These are phyloP conservation scores for Microdochium bolleyi DNA, from an alignment of 2,329 filamentous ascomycete species.

Conservation along the genomic window DNA sequence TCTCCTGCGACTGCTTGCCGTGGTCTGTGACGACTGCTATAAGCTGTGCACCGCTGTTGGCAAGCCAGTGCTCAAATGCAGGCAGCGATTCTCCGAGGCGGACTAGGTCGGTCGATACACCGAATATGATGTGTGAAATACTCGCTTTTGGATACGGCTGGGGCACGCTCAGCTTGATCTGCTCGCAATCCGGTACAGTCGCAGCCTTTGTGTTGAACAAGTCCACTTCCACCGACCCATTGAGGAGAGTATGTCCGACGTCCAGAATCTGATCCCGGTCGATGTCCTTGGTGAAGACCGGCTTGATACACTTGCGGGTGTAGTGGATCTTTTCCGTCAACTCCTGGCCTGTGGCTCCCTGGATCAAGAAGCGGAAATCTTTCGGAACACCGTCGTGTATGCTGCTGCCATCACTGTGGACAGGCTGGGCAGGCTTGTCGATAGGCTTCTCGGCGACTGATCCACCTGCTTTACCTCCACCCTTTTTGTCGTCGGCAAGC, in stretches of 20 bases:
- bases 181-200: slow-evolving; percentile 15
- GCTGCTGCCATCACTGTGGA: neutral
- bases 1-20: slow-evolving; percentile 15
- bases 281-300: slow-evolving; percentile 15
- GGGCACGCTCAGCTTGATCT: slow-evolving; percentile 37
- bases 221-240: neutral
- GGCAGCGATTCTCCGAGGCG: slow-evolving; percentile 41
- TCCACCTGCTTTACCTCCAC: neutral
- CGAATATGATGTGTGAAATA: slow-evolving; percentile 47
- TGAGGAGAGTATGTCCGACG: neutral
- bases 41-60: slow-evolving; percentile 41
- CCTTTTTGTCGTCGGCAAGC: neutral
- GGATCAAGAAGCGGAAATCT: slow-evolving; percentile 17
- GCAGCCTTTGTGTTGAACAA: neutral
- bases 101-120: slow-evolving; percentile 44
- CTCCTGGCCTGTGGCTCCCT: slow-evolving; percentile 14
- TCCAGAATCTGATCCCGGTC: neutral
- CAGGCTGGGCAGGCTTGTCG: neutral
- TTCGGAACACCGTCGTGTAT: slow-evolving; percentile 7
- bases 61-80: slow-evolving; percentile 48
- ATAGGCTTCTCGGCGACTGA: neutral
- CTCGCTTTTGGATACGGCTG: slow-evolving; percentile 29
- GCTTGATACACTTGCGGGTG: slow-evolving; percentile 34
- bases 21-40: slow-evolving; percentile 41
- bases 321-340: slow-evolving; percentile 34